These are phyloP conservation scores for Penicillium parvum DNA, from an alignment of 495 filamentous ascomycete genomes.

Conservation along the genomic window DNA sequence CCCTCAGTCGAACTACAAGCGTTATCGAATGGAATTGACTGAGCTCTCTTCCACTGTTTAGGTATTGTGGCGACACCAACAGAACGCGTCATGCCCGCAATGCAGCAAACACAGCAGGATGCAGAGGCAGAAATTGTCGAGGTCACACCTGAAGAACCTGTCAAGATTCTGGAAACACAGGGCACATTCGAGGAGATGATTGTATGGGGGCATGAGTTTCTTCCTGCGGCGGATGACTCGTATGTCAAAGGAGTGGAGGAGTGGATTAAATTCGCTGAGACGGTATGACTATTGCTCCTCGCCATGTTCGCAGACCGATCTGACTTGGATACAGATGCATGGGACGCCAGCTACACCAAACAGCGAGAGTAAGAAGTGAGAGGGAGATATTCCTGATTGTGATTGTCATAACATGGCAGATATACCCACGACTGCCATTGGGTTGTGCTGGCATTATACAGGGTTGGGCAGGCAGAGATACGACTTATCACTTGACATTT, in stretches of 20 bases:
- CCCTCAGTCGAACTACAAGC: neutral
- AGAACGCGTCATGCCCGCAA: slow-evolving; percentile 25
- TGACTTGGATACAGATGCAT: slow-evolving; percentile 32
- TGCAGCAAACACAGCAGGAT: slow-evolving; percentile 34
- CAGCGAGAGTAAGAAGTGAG: neutral
- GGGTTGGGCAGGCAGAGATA: neutral
- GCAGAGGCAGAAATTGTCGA: slow-evolving; percentile 36
- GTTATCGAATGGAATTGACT: neutral
- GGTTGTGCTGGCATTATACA: neutral
- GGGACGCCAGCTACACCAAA: slow-evolving; percentile 1
- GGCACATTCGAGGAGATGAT: slow-evolving; percentile 71
- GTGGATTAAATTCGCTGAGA: slow-evolving; percentile 75
- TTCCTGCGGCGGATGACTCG: slow-evolving; percentile 62
- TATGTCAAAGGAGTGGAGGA: slow-evolving; percentile 73
- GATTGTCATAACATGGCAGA: neutral
- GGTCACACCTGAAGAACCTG: slow-evolving; percentile 39
- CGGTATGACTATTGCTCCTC: slow-evolving; percentile 37
- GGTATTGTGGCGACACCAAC: slow-evolving; percentile 40
- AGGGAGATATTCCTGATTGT: neutral
- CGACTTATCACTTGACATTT: no score
- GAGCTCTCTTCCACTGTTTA: slow-evolving; percentile 8
- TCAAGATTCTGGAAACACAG: slow-evolving; percentile 58
- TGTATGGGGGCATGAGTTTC: slow-evolving; percentile 78
- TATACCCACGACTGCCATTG: neutral
- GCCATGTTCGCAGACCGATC: no score